Base-by-base conservation (phyloP, 1,139 yeast species). In the Kodamaea sp. region DNA sequence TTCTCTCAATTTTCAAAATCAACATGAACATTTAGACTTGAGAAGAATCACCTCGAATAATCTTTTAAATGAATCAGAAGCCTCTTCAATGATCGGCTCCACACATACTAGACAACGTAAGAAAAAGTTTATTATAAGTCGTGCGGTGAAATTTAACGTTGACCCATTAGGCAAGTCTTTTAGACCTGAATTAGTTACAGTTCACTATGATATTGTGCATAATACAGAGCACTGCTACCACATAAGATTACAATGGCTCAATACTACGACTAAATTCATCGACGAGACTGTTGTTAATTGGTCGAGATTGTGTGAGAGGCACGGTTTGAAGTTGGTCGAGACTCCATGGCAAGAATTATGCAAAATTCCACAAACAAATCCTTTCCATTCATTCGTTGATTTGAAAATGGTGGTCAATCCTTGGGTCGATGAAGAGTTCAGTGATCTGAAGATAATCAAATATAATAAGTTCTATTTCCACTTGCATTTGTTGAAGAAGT, bases 191-290 rank as follows among this genome's bases (percentile, higher is more conserved):
- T 62, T 81, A 8, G 68, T 90, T 29, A 80, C 82, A 3, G 89
- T 92, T 3, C 97, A 92, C 60, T 86, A 87, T 54, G 98, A 94
- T 57, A 74, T 82, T 39, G 92, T 89, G 3, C 97, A 89, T 56
- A 92, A 90, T 55, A 97, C 97, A 0, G 95, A 88, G 46, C 95
- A 90, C 54, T 90, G 97, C 54, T 94, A 82, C 65, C 98, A 90
- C 54, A 74, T 94, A 28, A 70, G 96, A 38, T 63, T 92, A 24
- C 97, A 92, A 59, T 94, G 99, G 98, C 66, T 92, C 29, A 87
- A 86, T 44, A 82, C 96, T 0, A 88, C 97, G 0, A 85, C 95
- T 1, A 85, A 84, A 54, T 73, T 92, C 36, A 82, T 94, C 41
- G 98, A 94, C 50, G 97, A 92, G 51, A 71, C 88, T n/a, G 75